These are phyloP conservation scores for Calocera viscosa DNA, from an alignment of 768 basidiomycete species.

Conservation along the genomic window DNA sequence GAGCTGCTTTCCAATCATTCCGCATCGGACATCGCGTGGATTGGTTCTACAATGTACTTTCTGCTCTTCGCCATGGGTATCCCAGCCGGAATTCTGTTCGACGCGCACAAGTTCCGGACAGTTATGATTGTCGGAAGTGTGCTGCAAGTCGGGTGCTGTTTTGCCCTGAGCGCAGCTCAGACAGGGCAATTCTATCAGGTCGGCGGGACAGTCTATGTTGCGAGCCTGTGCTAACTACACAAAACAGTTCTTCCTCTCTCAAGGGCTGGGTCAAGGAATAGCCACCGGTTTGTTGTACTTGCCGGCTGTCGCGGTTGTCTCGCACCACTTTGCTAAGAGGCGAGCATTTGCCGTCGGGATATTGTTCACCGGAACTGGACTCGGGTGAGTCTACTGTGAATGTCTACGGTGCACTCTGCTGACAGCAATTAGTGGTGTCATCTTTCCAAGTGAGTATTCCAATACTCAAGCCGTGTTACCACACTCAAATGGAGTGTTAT, in stretches of 20 bases:
- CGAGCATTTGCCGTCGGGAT: constrained; percentile 35
- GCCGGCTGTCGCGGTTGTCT: constrained; percentile 37
- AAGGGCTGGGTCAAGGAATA: constrained; percentile 31
- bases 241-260: constrained; percentile 12
- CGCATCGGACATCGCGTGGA: constrained; percentile 26
- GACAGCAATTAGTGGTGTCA: neutral
- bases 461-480: neutral
- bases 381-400: constrained; percentile 24
- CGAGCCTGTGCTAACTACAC: neutral
- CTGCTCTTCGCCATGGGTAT: constrained; percentile 25
- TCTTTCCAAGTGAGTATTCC: neutral
- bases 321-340: constrained; percentile 35
- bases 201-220: constrained; percentile 28
- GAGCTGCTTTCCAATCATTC: constrained; percentile 20
- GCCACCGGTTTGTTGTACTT: constrained; percentile 42
- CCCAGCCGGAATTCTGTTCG: constrained; percentile 25
- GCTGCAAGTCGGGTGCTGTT: constrained; percentile 16
- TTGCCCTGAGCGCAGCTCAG: constrained; percentile 21
- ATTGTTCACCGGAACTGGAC: constrained; percentile 29
- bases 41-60: constrained; percentile 27
- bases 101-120: constrained; percentile 24
- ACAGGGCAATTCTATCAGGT: constrained; percentile 25
- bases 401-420: neutral
- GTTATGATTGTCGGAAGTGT: constrained; percentile 17
- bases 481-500: neutral